These are phyloP conservation scores for Cardamine occulta DNA, from an alignment of 345 rosid species.

Conservation along the genomic window DNA sequence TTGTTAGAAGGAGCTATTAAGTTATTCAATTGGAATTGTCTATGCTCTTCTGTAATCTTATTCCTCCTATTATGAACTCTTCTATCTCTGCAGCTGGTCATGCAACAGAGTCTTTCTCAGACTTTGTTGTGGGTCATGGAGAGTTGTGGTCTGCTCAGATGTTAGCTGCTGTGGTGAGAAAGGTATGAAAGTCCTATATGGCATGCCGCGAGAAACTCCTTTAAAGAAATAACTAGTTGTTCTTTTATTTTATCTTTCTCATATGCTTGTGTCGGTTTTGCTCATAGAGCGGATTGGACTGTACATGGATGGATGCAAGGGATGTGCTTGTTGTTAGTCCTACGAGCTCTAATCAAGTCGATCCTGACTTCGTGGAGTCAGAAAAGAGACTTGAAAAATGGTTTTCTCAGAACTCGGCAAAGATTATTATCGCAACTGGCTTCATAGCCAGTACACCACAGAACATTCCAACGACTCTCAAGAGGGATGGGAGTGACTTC, in stretches of 20 bases:
- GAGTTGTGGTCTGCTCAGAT: constrained; percentile 98
- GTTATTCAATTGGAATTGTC: neutral
- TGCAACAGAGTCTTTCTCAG: constrained; percentile 94
- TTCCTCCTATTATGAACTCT: constrained; percentile 26
- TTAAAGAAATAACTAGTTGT: neutral
- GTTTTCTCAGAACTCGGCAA: constrained; percentile 67
- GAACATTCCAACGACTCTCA: constrained; percentile 93
- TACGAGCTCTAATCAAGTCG: constrained; percentile 81
- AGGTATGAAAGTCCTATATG: constrained; percentile 49
- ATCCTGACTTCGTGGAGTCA: constrained; percentile 84
- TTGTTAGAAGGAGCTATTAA: neutral
- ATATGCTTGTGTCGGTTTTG: constrained; percentile 22
- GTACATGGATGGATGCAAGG: constrained; percentile 97
- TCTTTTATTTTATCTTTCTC: neutral
- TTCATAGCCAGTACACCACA: constrained; percentile 95
- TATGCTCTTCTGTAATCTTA: constrained; percentile 5
- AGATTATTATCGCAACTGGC: constrained; percentile 83
- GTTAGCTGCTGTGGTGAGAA: constrained; percentile 74
- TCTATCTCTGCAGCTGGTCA: constrained; percentile 80
- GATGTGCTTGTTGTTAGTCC: constrained; percentile 89
- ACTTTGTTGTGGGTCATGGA: constrained; percentile 95
- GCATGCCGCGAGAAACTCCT: neutral
- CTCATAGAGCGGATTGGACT: constrained; percentile 70
- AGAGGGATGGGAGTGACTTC: constrained; percentile 99
- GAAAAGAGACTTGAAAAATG: constrained; percentile 79